Evolutionary conservation across 495 filamentous ascomycete species (phyloP), one percentile per base, ranked within the genome.

Genomic region (Penicillium canariense): DNA sequence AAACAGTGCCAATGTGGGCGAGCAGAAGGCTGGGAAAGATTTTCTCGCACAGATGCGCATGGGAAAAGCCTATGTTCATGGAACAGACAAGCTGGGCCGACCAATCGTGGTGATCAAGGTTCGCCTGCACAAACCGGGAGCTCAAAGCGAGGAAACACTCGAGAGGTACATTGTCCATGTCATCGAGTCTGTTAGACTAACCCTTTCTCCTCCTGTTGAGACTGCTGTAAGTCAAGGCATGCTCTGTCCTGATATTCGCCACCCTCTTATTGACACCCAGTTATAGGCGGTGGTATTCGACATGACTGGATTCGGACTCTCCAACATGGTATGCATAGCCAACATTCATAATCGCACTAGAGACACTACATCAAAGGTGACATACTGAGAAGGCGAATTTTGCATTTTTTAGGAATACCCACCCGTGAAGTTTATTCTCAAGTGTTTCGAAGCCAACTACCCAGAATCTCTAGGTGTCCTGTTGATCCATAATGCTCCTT

Each of bases 391-490:
- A 32, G 3, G 11, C 36, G 1, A 20, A 15, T 60, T 11, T 39
- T n/a, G 5, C 15, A 3, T 2, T 22, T n/a, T n/a, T 25, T 36
- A 90, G 87, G 91, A 97, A 66, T 96, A 96, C 68, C 81, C 87
- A 0, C 90, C 92, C 0, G 88, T 96, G 20, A 96, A 91, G 65
- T 96, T 95, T 74, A 91, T 97, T 78, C 91, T 96, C 72, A 91
- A 90, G 71, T 92, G 88, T 67, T 96, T 96, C 63, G 91, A 96
- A 74, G 90, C 88, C 20, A 95, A 96, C 69, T 97, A 96, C 65
- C 92, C 92, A 10, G 91, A 96, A 67, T 87, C 76, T 44, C 77
- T 97, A 1, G 92, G 91, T 35, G 76, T 86, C 2, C 85, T 96
- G 12, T 80, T 96, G 8, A 87, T 97, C 22, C 90, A 97, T 70